Conservation (phyloP, 2,329 filamentous ascomycete genomes). For the Aspergillus flavus region DNA sequence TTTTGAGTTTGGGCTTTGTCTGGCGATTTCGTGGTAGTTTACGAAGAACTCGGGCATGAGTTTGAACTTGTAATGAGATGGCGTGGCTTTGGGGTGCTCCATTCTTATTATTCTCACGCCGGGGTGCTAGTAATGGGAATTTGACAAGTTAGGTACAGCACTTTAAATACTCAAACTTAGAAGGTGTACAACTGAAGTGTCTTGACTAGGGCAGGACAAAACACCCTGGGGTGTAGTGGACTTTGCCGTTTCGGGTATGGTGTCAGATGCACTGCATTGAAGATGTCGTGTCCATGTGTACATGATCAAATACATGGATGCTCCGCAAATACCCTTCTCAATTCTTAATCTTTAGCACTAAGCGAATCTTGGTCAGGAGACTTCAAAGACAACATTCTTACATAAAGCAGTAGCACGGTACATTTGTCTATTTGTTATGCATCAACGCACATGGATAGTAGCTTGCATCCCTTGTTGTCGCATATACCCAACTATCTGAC, state of each 20-base stretch:
- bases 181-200: too few species aligned
- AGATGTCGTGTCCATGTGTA: too few species aligned
- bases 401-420: background rate
- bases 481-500: background rate
- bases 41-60: background rate
- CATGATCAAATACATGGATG: too few species aligned
- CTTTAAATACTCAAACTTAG: too few species aligned
- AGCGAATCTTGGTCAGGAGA: too few species aligned
- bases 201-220: too few species aligned
- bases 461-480: background rate
- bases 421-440: background rate
- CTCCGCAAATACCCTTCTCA: background rate
- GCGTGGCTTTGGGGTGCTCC: background rate
- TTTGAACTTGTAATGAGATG: background rate
- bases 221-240: background rate
- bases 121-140: background rate
- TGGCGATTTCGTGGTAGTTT: background rate
- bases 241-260: background rate
- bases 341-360: background rate
- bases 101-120: background rate
- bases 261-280: background rate
- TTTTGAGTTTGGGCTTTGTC: background rate
- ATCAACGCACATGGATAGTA: background rate
- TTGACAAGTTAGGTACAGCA: too few species aligned
- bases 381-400: background rate